Evolutionary conservation across 805 yeast genomes (phyloP), one percentile per base, ranked within the genome.

Genomic region (Lipomyces yamadae): DNA sequence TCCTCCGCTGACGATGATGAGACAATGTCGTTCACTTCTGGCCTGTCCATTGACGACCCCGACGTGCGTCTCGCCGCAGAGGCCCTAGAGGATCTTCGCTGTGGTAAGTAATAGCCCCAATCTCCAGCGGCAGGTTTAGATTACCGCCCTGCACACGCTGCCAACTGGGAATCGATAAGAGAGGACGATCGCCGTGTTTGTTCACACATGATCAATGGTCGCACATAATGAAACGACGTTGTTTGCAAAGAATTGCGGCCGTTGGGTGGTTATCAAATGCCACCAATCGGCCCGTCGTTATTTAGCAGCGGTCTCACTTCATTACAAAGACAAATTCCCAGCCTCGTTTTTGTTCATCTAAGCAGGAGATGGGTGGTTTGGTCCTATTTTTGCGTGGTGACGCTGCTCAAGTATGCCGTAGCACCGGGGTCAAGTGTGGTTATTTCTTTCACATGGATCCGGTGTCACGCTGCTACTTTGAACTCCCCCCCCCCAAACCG

Each of bases 41-140:
- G 72, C 3, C 45, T 69, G 11, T 64, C 68, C 15, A 63, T 69
- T 10, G 72, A 69, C 61, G 72, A 69, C 50, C 72, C 72, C 13
- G 73, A 72, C 58, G 74, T 72, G 42, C 73, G 72, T 52, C 57
- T 74, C 8, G 77, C 76, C 5, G 76, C 77, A 8, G 73, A 74
- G 60, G 76, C 77, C 10, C 68, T 74, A 56, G 72, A 72, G 63
- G 70, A 71, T 52, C 65, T 74, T 34, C 72, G 74, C 4, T 68
- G 71, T 48, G 70, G 66, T 70, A 66, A 8, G 69, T 66, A 30
- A 33, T 34, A 52, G 33, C 58, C n/a, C 54, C 24, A 29, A n/a
- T 39, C 48, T 39, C 48, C 29, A 3, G 45, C 15, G 13, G 34
- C 59, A 33, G 0, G 8, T 5, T 11, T 24, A 11, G 24, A 15